A percentile compares a stretch with the other conserved stretches of the same genome.
Conservation (phyloP, 805 yeast species). For the Myxozyma geophila region DNA sequence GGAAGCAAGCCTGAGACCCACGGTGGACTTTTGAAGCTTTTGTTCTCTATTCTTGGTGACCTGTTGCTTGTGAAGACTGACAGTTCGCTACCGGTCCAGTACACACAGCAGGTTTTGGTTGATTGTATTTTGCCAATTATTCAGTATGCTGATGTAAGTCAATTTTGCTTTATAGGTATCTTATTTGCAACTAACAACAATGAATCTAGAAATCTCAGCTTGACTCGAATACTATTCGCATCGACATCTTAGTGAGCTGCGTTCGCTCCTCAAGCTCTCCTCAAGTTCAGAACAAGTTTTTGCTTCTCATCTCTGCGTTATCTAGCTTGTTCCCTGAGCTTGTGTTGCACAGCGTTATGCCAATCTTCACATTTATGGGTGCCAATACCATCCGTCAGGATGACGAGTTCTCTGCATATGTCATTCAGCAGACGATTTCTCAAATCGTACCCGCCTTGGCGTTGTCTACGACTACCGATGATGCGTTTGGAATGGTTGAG, state of each 20-base stretch:
- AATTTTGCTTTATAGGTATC: constrained; percentile 35
- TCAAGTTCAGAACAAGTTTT: constrained; percentile 87
- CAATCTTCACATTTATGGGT: constrained; percentile 99
- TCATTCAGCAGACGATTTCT: constrained; percentile 86
- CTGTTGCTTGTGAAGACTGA: constrained; percentile 73
- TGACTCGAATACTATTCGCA: constrained; percentile 73
- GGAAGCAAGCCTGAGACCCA: constrained; percentile 43
- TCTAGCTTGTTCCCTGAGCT: constrained; percentile 90
- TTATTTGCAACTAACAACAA: background rate
- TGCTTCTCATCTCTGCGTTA: constrained; percentile 82
- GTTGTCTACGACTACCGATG: constrained; percentile 42
- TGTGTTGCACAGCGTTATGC: constrained; percentile 95
- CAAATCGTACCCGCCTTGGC: constrained; percentile 91
- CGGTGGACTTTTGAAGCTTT: constrained; percentile 41
- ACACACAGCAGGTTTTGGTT: constrained; percentile 89
- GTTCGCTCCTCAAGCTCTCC: constrained; percentile 89
- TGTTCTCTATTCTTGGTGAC: constrained; percentile 49
- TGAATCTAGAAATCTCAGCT: constrained; percentile 41
- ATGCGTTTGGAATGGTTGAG: constrained; percentile 39
- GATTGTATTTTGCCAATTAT: constrained; percentile 79
- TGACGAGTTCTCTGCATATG: constrained; percentile 91
- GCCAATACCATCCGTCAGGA: constrained; percentile 96
- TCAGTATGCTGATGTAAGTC: constrained; percentile 45
- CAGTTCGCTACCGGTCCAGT: constrained; percentile 87
- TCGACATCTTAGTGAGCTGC: constrained; percentile 88